A percentile compares a stretch with the other conserved stretches of the same genome.
These are phyloP conservation scores for Linnemannia zychae DNA, from an alignment of 192 early-diverging fungal genomes.

Conservation along the genomic window DNA sequence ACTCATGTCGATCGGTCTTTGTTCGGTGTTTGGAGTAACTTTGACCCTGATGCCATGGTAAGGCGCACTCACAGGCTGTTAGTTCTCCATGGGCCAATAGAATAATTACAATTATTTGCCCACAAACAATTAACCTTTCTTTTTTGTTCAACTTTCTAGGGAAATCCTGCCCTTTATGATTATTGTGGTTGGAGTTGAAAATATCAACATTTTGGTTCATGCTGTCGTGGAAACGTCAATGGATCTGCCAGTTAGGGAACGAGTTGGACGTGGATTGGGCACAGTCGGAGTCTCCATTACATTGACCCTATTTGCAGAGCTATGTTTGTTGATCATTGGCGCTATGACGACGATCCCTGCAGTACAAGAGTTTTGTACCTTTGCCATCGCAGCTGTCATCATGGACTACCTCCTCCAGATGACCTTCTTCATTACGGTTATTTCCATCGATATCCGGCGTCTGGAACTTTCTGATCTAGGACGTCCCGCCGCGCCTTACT, in stretches of 20 bases:
- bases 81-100: neutral
- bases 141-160: constrained; percentile 51
- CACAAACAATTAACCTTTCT: neutral
- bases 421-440: constrained; percentile 82
- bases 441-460: constrained; percentile 88
- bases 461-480: constrained; percentile 63
- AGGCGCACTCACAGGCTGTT: neutral
- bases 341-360: constrained; percentile 68
- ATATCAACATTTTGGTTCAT: constrained; percentile 80
- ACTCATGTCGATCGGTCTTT: constrained; percentile 76
- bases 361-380: constrained; percentile 84
- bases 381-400: constrained; percentile 73
- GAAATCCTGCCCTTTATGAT: constrained; percentile 79
- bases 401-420: constrained; percentile 87
- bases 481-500: constrained; percentile 23
- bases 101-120: neutral
- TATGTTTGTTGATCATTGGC: constrained; percentile 70
- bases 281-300: constrained; percentile 78
- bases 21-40: constrained; percentile 68
- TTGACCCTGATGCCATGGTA: constrained; percentile 76
- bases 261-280: constrained; percentile 75
- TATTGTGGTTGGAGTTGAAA: constrained; percentile 82
- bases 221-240: constrained; percentile 77
- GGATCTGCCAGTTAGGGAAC: constrained; percentile 80
- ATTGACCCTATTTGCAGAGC: constrained; percentile 65